These are phyloP conservation scores for Cryptosporidium canis DNA, from an alignment of 169 alveolate genomes.

Conservation along the genomic window DNA sequence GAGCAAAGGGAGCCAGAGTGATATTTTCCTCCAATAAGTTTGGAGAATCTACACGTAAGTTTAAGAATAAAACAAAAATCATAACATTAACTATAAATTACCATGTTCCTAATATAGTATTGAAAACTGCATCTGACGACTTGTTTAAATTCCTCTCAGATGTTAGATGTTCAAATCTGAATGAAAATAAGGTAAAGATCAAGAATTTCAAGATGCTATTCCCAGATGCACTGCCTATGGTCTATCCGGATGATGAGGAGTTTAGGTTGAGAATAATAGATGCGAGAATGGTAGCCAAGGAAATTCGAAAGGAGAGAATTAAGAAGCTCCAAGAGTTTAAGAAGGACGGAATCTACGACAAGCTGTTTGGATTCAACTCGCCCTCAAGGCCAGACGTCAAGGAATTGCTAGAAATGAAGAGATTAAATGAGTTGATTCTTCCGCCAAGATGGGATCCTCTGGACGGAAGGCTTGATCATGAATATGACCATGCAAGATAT, in stretches of 20 bases:
- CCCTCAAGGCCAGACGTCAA: conserved; percentile 57
- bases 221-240: conserved; percentile 72
- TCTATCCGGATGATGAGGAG: conserved; percentile 72
- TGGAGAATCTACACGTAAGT: conserved; percentile 70
- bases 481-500: conserved; percentile 69
- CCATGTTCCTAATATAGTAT: conserved; percentile 1
- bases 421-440: conserved; percentile 51
- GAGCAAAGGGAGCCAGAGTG: conserved; percentile 71
- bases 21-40: conserved; percentile 51
- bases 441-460: conserved; percentile 74
- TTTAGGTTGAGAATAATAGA: conserved; percentile 70
- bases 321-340: conserved; percentile 22
- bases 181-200: not conserved
- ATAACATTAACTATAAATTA: not conserved
- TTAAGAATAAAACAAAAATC: not conserved
- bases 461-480: conserved; percentile 71
- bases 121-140: conserved; percentile 63
- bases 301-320: conserved; percentile 38
- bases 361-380: conserved; percentile 38
- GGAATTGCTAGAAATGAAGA: conserved; percentile 55
- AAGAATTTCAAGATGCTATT: conserved; percentile 23
- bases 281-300: conserved; percentile 62
- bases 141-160: conserved; percentile 45
- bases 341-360: conserved; percentile 42
- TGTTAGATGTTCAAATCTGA: conserved; percentile 18